phyloP scores from a whole-genome alignment of 2,329 filamentous ascomycete genomes.

The Cercospora nicotianae region DNA sequence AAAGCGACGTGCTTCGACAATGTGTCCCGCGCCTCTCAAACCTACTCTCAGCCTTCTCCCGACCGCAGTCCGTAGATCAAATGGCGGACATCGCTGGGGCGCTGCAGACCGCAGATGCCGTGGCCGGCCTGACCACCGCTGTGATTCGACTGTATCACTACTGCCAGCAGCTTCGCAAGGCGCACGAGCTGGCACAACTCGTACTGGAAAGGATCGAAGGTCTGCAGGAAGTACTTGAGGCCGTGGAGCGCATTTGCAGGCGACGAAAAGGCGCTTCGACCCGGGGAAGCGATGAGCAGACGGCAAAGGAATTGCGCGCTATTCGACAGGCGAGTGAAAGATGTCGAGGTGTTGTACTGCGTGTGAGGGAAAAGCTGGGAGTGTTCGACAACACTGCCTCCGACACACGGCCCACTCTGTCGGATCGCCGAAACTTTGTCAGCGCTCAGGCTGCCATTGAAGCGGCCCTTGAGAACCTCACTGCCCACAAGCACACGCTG shows the following conservation, averaged over 20 bases:
- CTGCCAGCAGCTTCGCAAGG: slow-evolving; percentile 3
- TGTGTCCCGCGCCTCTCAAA: not conserved
- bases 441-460: not conserved
- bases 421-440: slow-evolving; percentile 3
- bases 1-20: not conserved
- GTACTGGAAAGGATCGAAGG: not conserved
- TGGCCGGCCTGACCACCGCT: slow-evolving; percentile 2
- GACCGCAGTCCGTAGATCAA: not conserved
- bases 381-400: not conserved
- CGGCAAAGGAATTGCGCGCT: not conserved
- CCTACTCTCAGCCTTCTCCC: not conserved
- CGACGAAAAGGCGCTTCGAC: not conserved
- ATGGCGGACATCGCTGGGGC: not conserved
- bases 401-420: not conserved
- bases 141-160: slow-evolving; percentile 2
- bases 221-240: not conserved
- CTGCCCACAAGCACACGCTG: slow-evolving; percentile 4
- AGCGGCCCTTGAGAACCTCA: slow-evolving; percentile 1
- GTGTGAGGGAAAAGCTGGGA: slow-evolving; percentile 3
- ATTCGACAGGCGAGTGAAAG: not conserved
- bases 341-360: not conserved
- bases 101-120: slow-evolving; percentile 6
- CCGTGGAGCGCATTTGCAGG: slow-evolving; percentile 2
- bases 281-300: not conserved
- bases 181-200: not conserved